Conservation (phyloP, 805 yeast genomes). For the Hanseniaspora vineae region DNA sequence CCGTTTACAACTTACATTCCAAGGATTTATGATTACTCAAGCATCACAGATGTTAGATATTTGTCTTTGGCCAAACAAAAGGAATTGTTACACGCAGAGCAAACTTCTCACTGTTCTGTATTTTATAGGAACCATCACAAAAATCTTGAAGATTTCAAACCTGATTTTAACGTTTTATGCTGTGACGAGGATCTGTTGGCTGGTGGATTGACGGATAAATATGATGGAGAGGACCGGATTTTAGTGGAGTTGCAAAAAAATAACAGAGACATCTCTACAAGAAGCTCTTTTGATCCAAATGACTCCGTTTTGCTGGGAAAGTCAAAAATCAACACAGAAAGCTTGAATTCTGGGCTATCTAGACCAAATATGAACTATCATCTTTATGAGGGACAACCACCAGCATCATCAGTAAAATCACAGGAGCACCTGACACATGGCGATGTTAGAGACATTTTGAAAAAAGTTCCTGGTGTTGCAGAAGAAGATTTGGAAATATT, state of each 20-base stretch:
- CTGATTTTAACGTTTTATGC: conserved; percentile 17
- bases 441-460: not conserved
- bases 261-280: not conserved
- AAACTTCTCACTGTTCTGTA: conserved; percentile 19
- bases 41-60: conserved; percentile 14
- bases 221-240: not conserved
- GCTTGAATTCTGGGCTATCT: no score
- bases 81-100: conserved; percentile 12
- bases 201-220: conserved; percentile 1
- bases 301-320: no score
- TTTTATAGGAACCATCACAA: conserved; percentile 15
- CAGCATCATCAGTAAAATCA: not conserved
- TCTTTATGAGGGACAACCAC: not conserved
- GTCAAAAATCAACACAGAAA: no score
- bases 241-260: not conserved
- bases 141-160: conserved; percentile 11
- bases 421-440: no score
- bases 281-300: no score
- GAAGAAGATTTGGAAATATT: not conserved
- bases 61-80: conserved; percentile 12
- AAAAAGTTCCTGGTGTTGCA: not conserved
- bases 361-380: not conserved
- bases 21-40: not conserved
- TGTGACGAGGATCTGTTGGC: conserved; percentile 7
- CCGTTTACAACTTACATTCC: not conserved